Conservation (phyloP, 1,284 basidiomycete genomes). For the Microbotryomycetes sp. region DNA sequence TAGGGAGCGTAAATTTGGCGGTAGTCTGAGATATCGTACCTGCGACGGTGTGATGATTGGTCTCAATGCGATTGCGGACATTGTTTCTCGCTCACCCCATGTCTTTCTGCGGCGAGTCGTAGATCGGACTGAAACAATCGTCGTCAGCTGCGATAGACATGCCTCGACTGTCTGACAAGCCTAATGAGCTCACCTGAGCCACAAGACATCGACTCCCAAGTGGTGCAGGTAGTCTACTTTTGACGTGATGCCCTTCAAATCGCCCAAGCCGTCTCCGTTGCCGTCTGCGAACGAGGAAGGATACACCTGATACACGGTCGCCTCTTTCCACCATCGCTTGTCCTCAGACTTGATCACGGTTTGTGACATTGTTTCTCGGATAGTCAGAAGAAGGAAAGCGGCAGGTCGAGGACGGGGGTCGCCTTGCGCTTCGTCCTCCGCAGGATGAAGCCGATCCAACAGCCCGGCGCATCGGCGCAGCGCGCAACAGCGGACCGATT, state of each 20-base stretch:
- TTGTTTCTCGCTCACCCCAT: conserved; percentile 58
- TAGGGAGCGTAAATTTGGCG: conserved; percentile 61
- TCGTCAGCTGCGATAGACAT: conserved; percentile 55
- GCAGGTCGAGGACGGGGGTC: too few species aligned
- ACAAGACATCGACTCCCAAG: conserved; percentile 61
- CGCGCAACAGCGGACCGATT: too few species aligned
- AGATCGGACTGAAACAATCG: conserved; percentile 64
- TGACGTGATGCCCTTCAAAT: conserved; percentile 57
- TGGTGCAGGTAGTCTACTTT: conserved; percentile 63
- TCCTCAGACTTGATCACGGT: neutral
- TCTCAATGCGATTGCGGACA: conserved; percentile 10
- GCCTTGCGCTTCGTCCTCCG: too few species aligned
- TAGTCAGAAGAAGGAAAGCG: neutral
- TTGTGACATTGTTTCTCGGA: neutral
- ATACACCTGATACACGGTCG: conserved; percentile 48
- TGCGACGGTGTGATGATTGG: conserved; percentile 15
- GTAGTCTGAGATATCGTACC: conserved; percentile 55
- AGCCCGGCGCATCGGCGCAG: too few species aligned
- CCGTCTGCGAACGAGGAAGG: conserved; percentile 63
- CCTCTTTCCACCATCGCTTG: conserved; percentile 17
- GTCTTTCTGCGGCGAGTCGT: conserved; percentile 53
- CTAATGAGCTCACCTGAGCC: conserved; percentile 53
- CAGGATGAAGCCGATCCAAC: too few species aligned
- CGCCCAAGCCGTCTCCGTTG: conserved; percentile 66
- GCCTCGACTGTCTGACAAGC: neutral